Conservation (phyloP, 176 grass and related monocot species). For the Dendrocalamus sinicus region DNA sequence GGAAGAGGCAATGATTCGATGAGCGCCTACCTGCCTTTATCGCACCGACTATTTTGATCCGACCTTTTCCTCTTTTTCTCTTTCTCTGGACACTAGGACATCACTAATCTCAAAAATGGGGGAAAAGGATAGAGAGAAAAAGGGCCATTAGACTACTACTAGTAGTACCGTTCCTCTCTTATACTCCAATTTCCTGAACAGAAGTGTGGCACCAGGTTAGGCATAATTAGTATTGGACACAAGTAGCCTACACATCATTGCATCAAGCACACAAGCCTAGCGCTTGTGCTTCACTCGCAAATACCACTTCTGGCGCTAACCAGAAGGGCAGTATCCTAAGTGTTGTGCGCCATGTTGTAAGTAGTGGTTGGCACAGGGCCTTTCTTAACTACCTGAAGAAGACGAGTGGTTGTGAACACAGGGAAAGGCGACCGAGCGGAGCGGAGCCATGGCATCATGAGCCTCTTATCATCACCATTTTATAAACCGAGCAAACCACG, state of each 20-base stretch:
- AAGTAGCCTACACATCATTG: background rate
- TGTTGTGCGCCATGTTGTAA: slow-evolving; percentile 34
- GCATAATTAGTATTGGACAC: slow-evolving; percentile 18
- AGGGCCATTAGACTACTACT: background rate
- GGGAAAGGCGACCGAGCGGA: slow-evolving; percentile 30
- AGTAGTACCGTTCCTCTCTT: background rate
- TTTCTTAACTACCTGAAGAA: background rate
- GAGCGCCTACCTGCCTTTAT: background rate
- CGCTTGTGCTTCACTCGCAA: slow-evolving; percentile 9
- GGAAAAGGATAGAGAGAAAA: background rate
- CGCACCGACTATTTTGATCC: slow-evolving; percentile 5
- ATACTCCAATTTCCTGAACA: background rate
- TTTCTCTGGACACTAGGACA: background rate
- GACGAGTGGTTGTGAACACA: slow-evolving; percentile 20
- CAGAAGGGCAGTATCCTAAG: background rate
- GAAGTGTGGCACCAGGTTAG: background rate
- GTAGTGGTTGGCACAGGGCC: slow-evolving; percentile 40
- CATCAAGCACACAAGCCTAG: background rate
- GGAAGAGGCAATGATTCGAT: background rate
- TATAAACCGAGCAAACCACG: slow-evolving; percentile 4
- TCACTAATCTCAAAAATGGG: background rate
- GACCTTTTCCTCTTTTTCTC: no score
- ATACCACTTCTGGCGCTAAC: background rate
- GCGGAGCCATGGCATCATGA: slow-evolving; percentile 10
- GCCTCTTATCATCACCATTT: slow-evolving; percentile 15